phyloP scores from a whole-genome alignment of 768 basidiomycete species.

The Boletus rubroflammeus region DNA sequence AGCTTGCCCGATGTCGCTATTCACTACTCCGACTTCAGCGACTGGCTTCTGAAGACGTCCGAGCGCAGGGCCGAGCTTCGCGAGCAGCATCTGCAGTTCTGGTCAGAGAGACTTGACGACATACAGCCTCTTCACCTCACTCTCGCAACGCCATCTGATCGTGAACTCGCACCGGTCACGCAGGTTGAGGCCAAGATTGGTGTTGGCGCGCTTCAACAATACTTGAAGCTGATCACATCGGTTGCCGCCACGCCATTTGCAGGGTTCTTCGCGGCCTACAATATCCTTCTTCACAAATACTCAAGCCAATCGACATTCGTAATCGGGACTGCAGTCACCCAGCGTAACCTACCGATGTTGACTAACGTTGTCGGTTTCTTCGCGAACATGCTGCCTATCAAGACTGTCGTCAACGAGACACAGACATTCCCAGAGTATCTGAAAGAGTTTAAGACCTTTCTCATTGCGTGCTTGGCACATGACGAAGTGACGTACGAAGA shows the following conservation, averaged over 20 bases:
- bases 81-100: slow-evolving; percentile 25
- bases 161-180: slow-evolving; percentile 27
- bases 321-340: slow-evolving; percentile 31
- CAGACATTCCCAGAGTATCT: slow-evolving; percentile 26
- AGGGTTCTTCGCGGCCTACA: slow-evolving; percentile 32
- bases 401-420: slow-evolving; percentile 25
- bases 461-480: slow-evolving; percentile 22
- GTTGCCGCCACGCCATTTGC: slow-evolving; percentile 24
- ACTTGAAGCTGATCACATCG: slow-evolving; percentile 17
- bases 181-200: slow-evolving; percentile 26
- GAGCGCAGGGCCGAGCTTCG: slow-evolving; percentile 28
- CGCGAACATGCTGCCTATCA: slow-evolving; percentile 30
- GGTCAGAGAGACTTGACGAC: slow-evolving; percentile 18
- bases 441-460: slow-evolving; percentile 18
- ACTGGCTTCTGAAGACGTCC: slow-evolving; percentile 27
- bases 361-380: slow-evolving; percentile 30
- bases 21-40: slow-evolving; percentile 21
- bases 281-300: slow-evolving; percentile 33
- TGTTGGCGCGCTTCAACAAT: slow-evolving; percentile 17
- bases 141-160: slow-evolving; percentile 26
- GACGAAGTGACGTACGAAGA: slow-evolving; percentile 32
- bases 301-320: slow-evolving; percentile 28
- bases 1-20: slow-evolving; percentile 23
- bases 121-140: slow-evolving; percentile 19
- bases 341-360: slow-evolving; percentile 28